Evolutionary conservation across 768 basidiomycete genomes (phyloP).

Genomic region (Lentinus tigrinus): DNA sequence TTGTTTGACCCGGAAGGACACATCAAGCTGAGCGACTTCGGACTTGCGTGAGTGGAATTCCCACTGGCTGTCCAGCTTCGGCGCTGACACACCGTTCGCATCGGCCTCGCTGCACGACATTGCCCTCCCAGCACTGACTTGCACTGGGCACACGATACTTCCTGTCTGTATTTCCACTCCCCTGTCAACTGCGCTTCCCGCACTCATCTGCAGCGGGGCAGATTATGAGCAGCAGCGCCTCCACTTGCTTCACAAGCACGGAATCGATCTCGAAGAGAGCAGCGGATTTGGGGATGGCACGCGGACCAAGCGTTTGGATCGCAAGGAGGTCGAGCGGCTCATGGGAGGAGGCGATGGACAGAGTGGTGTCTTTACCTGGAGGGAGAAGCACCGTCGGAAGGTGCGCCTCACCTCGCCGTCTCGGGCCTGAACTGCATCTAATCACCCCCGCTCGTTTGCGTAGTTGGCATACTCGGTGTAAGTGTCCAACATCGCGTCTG

Average conservation of each 20-base stretch:
- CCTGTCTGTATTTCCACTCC: conserved; percentile 51
- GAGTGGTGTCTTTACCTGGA: conserved; percentile 89
- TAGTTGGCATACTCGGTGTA: conserved; percentile 89
- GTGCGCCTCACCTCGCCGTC: conserved; percentile 39
- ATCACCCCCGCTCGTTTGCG: conserved; percentile 17
- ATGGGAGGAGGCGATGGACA: conserved; percentile 83
- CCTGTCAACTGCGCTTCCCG: not conserved
- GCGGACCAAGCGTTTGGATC: conserved; percentile 77
- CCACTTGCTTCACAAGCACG: conserved; percentile 87
- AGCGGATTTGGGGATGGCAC: conserved; percentile 59
- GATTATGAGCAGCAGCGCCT: conserved; percentile 94
- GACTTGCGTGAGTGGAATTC: conserved; percentile 74
- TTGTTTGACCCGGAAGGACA: conserved; percentile 92
- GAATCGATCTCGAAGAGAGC: conserved; percentile 89
- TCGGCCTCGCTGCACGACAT: conserved; percentile 4
- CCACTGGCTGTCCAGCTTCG: not conserved
- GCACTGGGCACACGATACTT: conserved; percentile 97
- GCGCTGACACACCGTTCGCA: conserved; percentile 6
- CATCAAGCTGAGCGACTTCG: conserved; percentile 94
- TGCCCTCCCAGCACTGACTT: conserved; percentile 71
- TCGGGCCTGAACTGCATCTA: conserved; percentile 9
- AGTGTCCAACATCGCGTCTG: conserved; percentile 31
- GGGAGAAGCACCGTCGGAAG: conserved; percentile 91
- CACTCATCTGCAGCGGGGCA: conserved; percentile 28
- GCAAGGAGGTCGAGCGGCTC: conserved; percentile 76